Conservation (phyloP, 768 basidiomycete species). For the Terana coerulea region DNA sequence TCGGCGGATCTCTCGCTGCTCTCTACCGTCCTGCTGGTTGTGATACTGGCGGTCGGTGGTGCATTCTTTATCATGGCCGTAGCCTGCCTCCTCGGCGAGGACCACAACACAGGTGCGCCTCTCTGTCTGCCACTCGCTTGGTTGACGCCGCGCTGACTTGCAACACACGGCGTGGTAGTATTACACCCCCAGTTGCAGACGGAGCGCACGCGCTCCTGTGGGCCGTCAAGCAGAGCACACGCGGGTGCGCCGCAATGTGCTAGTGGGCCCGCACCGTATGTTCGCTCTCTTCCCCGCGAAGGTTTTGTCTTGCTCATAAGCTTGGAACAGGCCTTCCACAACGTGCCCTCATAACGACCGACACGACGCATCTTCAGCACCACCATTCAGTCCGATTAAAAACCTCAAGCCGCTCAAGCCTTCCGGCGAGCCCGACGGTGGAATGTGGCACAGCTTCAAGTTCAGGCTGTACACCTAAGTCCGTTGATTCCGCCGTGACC, state of each 20-base stretch:
- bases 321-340: no score
- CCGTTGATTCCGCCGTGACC: no score
- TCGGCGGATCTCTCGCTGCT: constrained; percentile 21
- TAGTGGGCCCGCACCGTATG: neutral
- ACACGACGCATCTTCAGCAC: no score
- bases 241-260: constrained; percentile 8
- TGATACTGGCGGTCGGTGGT: constrained; percentile 17
- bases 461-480: no score
- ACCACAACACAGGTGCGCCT: constrained; percentile 20
- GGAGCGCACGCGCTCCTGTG: constrained; percentile 13
- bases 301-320: no score
- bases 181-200: constrained; percentile 6
- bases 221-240: constrained; percentile 13
- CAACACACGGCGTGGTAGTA: neutral
- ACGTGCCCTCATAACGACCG: no score
- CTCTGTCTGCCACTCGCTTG: neutral
- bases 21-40: constrained; percentile 24
- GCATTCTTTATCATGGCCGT: constrained; percentile 21
- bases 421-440: no score
- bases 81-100: constrained; percentile 20
- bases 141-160: neutral
- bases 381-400: no score
- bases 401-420: no score
- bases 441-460: no score
- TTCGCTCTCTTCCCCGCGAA: no score